phyloP scores from a whole-genome alignment of 768 basidiomycete genomes.

The Candolleomyces aberdarensis region DNA sequence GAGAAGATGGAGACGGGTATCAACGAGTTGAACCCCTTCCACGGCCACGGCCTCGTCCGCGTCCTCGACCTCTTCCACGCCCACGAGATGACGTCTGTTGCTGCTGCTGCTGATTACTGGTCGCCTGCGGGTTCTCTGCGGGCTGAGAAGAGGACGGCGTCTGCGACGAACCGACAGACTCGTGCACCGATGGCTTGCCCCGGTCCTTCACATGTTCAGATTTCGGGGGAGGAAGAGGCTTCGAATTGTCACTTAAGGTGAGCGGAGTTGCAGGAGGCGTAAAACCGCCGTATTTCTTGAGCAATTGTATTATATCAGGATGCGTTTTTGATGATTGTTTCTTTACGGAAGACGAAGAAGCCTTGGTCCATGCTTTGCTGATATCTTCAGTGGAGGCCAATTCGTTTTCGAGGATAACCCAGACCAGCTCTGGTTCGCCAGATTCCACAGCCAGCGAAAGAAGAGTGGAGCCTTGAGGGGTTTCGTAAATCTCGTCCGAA shows the following conservation, averaged over 20 bases:
- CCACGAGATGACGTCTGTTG: conserved; percentile 17
- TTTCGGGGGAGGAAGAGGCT: background rate
- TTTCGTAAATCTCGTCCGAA: conserved; percentile 52
- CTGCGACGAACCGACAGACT: background rate
- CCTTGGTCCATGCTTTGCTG: conserved; percentile 46
- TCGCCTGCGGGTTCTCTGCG: background rate
- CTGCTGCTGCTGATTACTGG: conserved; percentile 4
- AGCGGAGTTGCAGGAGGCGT: conserved; percentile 35
- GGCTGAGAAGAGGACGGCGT: background rate
- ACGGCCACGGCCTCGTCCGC: conserved; percentile 30
- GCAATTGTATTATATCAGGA: conserved; percentile 10
- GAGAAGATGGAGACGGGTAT: background rate
- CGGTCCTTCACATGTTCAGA: background rate
- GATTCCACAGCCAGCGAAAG: conserved; percentile 60
- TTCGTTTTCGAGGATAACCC: conserved; percentile 58
- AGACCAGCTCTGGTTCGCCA: conserved; percentile 59
- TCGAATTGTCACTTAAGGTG: conserved; percentile 18
- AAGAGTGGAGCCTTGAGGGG: conserved; percentile 38
- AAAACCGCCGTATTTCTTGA: conserved; percentile 46
- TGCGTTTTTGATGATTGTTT: background rate
- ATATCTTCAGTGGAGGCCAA: conserved; percentile 50
- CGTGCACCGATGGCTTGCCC: background rate
- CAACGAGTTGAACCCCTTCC: conserved; percentile 11
- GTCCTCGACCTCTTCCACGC: conserved; percentile 37
- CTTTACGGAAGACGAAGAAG: conserved; percentile 28